Base-by-base conservation (phyloP, 164 flowering plant species). In the Dillenia suffruticosa region DNA sequence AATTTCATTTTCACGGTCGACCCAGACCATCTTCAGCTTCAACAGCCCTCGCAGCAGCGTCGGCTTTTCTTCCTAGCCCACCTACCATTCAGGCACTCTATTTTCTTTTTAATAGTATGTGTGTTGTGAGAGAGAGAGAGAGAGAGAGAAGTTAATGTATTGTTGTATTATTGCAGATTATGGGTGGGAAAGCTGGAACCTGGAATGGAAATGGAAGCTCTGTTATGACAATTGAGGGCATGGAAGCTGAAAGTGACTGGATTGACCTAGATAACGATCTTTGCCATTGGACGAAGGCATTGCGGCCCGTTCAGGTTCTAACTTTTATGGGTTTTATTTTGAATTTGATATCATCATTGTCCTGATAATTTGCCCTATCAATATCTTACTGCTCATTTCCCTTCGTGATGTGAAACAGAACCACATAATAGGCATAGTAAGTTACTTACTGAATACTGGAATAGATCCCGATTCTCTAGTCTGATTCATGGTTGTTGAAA, bases 261-360 rank as follows among this genome's bases (percentile, higher is more conserved):
- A 63, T 49, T 61, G 82, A 81, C 64, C 62, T 89, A 44, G 93
- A 94, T 67, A 70, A 83, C 56, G 97, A 91, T 71, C 86, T 91
- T 72, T 67, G 77, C 61, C 70, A 79, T 68, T 94, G 96, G 97
- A 88, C 92, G 17, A 83, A 77, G 66, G 46, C 78, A 12, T 63
- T 91, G 59, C 95, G 96, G 51, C 97, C 97, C 58, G 90, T 91
- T 74, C 99, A 94, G 95, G 98, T 90, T 75, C 56, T 49, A 17
- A 22, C 54, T 52, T 64, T 59, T 72, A 65, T 70, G 55, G 26
- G 58, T 51, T 73, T 74, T 50, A 22, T 5, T 40, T 6, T 49
- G 40, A 51, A 32, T 12, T 59, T 50, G 17, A 24, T 7, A 49
- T 59, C 15, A 3, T 19, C 12, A 50, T 32, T 61, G 49, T 44